Conservation (phyloP, 177 flowering plant genomes). For the Tripterygium wilfordii region DNA sequence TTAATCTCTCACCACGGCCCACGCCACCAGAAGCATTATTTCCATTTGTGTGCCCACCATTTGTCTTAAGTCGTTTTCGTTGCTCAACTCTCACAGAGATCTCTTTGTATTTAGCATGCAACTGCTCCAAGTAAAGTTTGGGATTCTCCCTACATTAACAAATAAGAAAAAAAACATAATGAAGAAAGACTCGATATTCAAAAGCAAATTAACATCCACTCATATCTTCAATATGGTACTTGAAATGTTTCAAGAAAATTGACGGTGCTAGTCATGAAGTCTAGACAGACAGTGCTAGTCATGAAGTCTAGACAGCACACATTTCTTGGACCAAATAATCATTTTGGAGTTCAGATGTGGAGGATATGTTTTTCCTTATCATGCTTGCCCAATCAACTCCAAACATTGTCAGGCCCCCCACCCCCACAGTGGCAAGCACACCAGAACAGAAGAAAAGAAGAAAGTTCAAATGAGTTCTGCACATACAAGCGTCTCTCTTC, state of each 20-base stretch:
- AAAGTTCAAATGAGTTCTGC: background rate
- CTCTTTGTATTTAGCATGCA: conserved; percentile 64
- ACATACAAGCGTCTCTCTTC: conserved; percentile 87
- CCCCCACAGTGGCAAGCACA: too few species aligned
- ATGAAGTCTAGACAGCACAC: too few species aligned
- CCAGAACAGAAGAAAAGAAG: too few species aligned
- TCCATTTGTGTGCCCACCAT: conserved; percentile 66
- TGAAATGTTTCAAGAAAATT: too few species aligned
- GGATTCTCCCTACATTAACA: conserved; percentile 71
- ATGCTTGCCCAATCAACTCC: too few species aligned
- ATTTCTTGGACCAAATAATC: too few species aligned
- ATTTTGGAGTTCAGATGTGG: too few species aligned
- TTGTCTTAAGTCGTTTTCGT: conserved; percentile 79
- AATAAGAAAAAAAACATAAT: conserved; percentile 1
- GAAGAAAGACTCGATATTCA: background rate
- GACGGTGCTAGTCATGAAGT: background rate
- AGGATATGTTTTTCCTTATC: too few species aligned
- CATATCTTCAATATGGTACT: background rate
- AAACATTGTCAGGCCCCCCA: too few species aligned
- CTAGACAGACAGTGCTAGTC: background rate
- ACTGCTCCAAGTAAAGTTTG: conserved; percentile 75
- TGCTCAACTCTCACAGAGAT: conserved; percentile 84
- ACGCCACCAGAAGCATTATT: conserved; percentile 65
- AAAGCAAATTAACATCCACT: background rate
- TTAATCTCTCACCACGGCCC: conserved; percentile 96